Conservation (phyloP, 2,329 filamentous ascomycete species). For the Fusarium transvaalense region DNA sequence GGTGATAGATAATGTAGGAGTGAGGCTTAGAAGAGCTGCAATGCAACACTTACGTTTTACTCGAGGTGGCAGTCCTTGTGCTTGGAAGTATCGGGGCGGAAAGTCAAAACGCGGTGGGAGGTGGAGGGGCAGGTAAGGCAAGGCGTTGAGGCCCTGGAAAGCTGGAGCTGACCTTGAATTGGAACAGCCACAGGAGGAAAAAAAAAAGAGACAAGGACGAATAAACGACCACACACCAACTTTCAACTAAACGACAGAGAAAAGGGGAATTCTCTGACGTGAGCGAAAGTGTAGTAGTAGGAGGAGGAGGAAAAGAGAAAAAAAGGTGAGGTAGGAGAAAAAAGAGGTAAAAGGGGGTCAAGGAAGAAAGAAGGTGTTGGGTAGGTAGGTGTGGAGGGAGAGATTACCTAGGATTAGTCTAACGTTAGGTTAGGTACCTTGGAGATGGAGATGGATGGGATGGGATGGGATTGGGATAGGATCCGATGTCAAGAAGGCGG, state of each 20-base stretch:
- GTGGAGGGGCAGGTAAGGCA: conserved; percentile 37
- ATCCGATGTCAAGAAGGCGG: conserved; percentile 6
- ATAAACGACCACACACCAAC: conserved; percentile 38
- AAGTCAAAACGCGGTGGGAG: conserved; percentile 39
- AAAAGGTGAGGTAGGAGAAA: conserved; percentile 21
- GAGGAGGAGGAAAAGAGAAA: conserved; percentile 18
- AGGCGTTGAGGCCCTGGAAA: conserved; percentile 21
- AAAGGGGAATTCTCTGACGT: conserved; percentile 15
- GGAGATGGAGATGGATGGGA: conserved; percentile 11
- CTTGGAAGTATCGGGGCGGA: conserved; percentile 34
- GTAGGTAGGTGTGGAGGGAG: conserved; percentile 41
- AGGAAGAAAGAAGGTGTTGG: conserved; percentile 22
- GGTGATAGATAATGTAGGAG: conserved; percentile 18
- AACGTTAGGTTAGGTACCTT: conserved; percentile 20
- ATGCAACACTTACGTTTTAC: conserved; percentile 38
- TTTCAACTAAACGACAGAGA: conserved; percentile 27
- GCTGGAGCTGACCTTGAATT: conserved; percentile 14
- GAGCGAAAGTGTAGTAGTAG: conserved; percentile 11
- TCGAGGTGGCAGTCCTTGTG: conserved; percentile 14
- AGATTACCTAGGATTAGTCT: conserved; percentile 4
- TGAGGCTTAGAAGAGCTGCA: conserved; percentile 33
- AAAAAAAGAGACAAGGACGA: conserved; percentile 16
- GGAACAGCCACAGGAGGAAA: conserved; percentile 26
- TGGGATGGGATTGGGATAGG: conserved; percentile 3
- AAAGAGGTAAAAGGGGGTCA: conserved; percentile 36